These are phyloP conservation scores for Phlebiopsis gigantea DNA, from an alignment of 768 basidiomycete species.

Conservation along the genomic window DNA sequence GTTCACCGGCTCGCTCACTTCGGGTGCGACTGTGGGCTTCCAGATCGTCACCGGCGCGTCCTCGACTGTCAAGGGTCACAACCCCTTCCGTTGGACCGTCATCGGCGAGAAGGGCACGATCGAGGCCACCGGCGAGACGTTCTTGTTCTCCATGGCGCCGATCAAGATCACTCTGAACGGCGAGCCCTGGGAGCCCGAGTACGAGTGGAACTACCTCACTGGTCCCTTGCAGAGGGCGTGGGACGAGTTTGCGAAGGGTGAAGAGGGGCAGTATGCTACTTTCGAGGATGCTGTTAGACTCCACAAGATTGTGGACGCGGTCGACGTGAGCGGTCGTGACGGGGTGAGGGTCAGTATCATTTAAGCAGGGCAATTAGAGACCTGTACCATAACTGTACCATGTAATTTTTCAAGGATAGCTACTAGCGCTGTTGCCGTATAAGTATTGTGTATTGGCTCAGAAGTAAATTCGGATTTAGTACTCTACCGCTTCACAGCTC, in stretches of 20 bases:
- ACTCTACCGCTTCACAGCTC: no score
- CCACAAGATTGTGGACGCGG: slow-evolving; percentile 17
- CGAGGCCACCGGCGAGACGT: slow-evolving; percentile 7
- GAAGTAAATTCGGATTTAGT: no score
- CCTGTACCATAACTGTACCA: no score
- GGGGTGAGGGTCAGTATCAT: background rate
- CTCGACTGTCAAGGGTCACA: slow-evolving; percentile 16
- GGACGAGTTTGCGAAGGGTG: slow-evolving; percentile 4
- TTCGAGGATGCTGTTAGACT: slow-evolving; percentile 25
- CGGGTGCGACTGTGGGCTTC: slow-evolving; percentile 26
- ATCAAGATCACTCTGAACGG: background rate
- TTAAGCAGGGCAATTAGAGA: no score
- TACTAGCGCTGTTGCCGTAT: no score
- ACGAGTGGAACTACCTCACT: background rate
- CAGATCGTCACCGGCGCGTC: slow-evolving; percentile 7
- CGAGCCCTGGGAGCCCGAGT: background rate
- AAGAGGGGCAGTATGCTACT: background rate
- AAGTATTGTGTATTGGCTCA: no score
- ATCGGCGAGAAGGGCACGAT: slow-evolving; percentile 30
- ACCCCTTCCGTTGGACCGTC: slow-evolving; percentile 29
- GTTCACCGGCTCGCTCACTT: slow-evolving; percentile 25
- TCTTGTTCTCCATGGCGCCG: background rate
- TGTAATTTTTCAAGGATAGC: no score
- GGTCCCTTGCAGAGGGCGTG: background rate
- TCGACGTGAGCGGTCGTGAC: background rate